phyloP scores from a whole-genome alignment of 495 filamentous ascomycete species.

The Podospora australis region DNA sequence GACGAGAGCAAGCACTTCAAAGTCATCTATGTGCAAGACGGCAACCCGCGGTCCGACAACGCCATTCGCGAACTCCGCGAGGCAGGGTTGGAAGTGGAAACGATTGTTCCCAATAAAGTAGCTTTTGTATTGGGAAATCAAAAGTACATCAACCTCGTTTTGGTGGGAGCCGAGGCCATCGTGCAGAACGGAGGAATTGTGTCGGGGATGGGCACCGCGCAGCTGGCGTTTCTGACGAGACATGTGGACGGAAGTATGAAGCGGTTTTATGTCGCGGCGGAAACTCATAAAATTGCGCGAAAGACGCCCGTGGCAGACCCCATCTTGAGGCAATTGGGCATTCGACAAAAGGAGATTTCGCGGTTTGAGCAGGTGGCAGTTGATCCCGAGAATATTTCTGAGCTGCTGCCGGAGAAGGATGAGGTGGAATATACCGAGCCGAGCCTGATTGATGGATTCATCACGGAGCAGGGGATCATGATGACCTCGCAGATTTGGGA shows the following conservation, averaged over 20 bases:
- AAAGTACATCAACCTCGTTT: constrained; percentile 68
- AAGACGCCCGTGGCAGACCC: constrained; percentile 22
- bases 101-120: constrained; percentile 67
- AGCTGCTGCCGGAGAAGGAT: constrained; percentile 24
- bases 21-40: constrained; percentile 76
- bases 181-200: constrained; percentile 92
- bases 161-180: constrained; percentile 91
- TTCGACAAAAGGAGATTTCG: constrained; percentile 63
- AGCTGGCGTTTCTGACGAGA: constrained; percentile 78
- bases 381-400: constrained; percentile 26
- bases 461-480: constrained; percentile 40
- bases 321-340: constrained; percentile 25
- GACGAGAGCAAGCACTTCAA: constrained; percentile 55
- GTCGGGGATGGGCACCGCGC: constrained; percentile 82
- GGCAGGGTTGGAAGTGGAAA: constrained; percentile 74
- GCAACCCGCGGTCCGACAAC: constrained; percentile 41
- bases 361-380: constrained; percentile 54
- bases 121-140: constrained; percentile 66
- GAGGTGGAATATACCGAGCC: constrained; percentile 77
- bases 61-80: constrained; percentile 63
- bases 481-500: constrained; percentile 32
- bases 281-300: constrained; percentile 70
- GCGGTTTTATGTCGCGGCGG: constrained; percentile 84
- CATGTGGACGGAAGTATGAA: constrained; percentile 51
- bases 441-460: constrained; percentile 18